phyloP scores from a whole-genome alignment of 2,329 filamentous ascomycete genomes.

The Fusarium pilosicola region DNA sequence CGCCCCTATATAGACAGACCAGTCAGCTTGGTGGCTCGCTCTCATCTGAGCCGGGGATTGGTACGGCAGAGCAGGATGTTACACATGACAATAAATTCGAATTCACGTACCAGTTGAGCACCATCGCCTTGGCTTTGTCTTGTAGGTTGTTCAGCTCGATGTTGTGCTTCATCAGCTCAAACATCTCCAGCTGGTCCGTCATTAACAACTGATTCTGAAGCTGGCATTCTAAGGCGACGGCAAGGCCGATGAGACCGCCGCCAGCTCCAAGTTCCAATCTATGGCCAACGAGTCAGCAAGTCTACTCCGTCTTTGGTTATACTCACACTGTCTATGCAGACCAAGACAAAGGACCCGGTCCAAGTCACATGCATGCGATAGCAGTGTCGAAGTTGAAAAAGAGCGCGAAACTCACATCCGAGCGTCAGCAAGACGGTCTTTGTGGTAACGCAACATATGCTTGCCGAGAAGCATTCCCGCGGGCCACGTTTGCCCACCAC shows the following conservation, averaged over 20 bases:
- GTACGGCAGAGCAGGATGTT: constrained; percentile 37
- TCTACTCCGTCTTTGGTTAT: neutral
- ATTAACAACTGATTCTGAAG: constrained; percentile 71
- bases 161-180: constrained; percentile 86
- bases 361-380: constrained; percentile 20
- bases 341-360: neutral
- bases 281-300: constrained; percentile 39
- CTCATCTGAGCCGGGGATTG: neutral
- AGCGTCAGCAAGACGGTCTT: constrained; percentile 69
- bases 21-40: constrained; percentile 33
- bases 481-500: constrained; percentile 94
- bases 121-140: constrained; percentile 68
- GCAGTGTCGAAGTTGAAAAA: neutral
- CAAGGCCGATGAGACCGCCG: constrained; percentile 83
- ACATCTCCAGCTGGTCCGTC: constrained; percentile 90
- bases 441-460: constrained; percentile 83
- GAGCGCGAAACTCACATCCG: constrained; percentile 68
- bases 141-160: constrained; percentile 81
- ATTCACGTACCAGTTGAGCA: constrained; percentile 80
- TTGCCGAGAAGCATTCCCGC: constrained; percentile 88
- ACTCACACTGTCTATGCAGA: constrained; percentile 16
- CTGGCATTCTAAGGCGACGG: constrained; percentile 66
- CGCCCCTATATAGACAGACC: constrained; percentile 60
- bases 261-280: constrained; percentile 94
- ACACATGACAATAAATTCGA: neutral